Base-by-base conservation (phyloP, 495 filamentous ascomycete genomes). In the Penicillium parvum region DNA sequence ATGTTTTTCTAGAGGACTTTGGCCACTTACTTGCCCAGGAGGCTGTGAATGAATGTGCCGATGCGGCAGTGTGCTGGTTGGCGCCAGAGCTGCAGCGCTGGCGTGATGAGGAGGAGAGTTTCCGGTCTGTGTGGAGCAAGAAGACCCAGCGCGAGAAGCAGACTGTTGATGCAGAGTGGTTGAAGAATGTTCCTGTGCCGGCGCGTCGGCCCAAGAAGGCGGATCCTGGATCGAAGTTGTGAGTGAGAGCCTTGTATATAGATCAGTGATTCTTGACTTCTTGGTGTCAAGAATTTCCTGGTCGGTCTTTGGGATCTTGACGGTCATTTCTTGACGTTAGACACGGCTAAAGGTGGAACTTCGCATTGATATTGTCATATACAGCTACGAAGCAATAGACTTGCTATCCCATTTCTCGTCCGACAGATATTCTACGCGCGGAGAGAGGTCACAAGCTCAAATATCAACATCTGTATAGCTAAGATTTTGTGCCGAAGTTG, bases 21-120 rank as follows among this genome's bases (percentile, higher is more conserved):
- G 88, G 92, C 1, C 92, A 98, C 66, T 62, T 96, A 22, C 76
- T 96, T 34, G 85, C 92, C 1, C 85, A 94, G 74, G 88, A 95
- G 60, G 75, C 76, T 35, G 82, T 83, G 9, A 66, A 54, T n/a
- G 68, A 76, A 46, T 83, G 78, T 34, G 86, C 85, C 5, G 70
- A 78, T 37, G 71, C 78, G 28, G 77, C 77, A 4, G 78, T 72
- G 2, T 57, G 51, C 3, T 95, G 84, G 77, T 56, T 94, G 29
- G 75, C 65, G 0, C 53, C 55, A 32, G 84, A 90, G 57, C 48
- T 90, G 52, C 49, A 68, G 32, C 65, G 73, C 28, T 91, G 85
- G 83, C 62, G 73, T 38, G 68, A 69, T 10, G 76, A 86, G 55
- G 79, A 86, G 56, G 69, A 69, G 39, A 69, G 66, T 40, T 86